phyloP scores from a whole-genome alignment of 208 protist species.

The Leishmania turanica region DNA sequence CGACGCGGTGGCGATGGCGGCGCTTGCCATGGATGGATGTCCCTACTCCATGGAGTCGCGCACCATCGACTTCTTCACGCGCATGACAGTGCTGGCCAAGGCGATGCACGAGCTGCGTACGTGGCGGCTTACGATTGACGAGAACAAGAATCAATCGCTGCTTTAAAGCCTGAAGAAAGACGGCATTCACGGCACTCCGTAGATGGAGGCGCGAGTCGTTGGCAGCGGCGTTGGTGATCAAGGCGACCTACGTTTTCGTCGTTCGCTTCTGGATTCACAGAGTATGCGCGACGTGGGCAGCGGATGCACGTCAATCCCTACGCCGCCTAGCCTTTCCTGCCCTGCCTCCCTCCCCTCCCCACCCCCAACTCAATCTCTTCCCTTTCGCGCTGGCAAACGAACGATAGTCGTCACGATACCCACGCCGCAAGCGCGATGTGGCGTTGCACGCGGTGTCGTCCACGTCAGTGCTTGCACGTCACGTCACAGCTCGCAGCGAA shows the following conservation, averaged over 20 bases:
- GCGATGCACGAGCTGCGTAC: conserved; percentile 42
- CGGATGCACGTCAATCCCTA: background rate
- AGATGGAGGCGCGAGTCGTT: too few relatives aligned
- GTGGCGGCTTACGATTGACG: conserved; percentile 27
- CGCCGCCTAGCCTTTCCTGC: background rate
- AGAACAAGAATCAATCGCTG: conserved; percentile 17
- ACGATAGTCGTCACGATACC: background rate
- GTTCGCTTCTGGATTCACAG: background rate
- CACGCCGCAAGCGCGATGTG: background rate
- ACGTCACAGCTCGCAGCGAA: background rate
- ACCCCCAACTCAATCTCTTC: background rate
- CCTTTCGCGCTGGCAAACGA: background rate
- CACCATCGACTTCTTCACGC: conserved; percentile 59
- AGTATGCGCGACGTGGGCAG: background rate
- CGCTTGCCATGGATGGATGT: conserved; percentile 25
- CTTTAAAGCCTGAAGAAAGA: background rate
- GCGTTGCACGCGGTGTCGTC: background rate
- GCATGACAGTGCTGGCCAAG: conserved; percentile 59
- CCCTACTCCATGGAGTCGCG: conserved; percentile 66
- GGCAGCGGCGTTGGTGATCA: background rate
- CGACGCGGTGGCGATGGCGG: conserved; percentile 4
- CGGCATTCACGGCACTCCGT: background rate
- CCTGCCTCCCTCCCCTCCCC: background rate
- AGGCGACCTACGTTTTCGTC: too few relatives aligned
- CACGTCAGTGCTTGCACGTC: background rate